Percentiles rank a stretch among this genome's conserved stretches.
These are phyloP conservation scores for Myriangium duriaei DNA, from an alignment of 2,329 filamentous ascomycete genomes.

Conservation along the genomic window DNA sequence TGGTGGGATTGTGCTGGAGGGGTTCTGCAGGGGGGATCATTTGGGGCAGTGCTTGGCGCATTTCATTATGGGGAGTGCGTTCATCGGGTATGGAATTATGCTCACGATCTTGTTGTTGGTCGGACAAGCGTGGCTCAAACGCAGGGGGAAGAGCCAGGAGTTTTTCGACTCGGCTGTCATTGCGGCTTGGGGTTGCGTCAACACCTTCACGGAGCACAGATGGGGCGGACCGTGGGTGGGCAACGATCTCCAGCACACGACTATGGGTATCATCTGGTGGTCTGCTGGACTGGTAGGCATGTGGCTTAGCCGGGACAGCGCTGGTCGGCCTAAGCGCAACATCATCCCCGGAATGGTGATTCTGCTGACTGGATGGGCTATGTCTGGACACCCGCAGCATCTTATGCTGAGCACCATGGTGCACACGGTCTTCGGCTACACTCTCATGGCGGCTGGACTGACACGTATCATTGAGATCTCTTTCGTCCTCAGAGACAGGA, in stretches of 20 bases:
- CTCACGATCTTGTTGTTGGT: conserved; percentile 77
- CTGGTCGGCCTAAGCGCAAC: conserved; percentile 81
- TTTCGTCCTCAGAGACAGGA: conserved; percentile 68
- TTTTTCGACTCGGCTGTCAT: conserved; percentile 93
- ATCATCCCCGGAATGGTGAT: conserved; percentile 87
- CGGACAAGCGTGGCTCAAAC: conserved; percentile 74
- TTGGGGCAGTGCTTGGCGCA: conserved; percentile 86
- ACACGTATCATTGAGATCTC: conserved; percentile 81
- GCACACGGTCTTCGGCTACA: conserved; percentile 85
- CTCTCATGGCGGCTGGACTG: conserved; percentile 77
- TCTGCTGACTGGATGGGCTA: conserved; percentile 84
- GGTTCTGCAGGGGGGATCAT: conserved; percentile 88
- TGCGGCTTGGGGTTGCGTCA: conserved; percentile 89
- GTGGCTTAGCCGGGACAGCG: conserved; percentile 76
- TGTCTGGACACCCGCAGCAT: conserved; percentile 82
- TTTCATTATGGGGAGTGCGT: conserved; percentile 97
- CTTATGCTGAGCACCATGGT: conserved; percentile 76
- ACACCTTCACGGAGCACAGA: conserved; percentile 93
- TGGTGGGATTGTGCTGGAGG: conserved; percentile 80
- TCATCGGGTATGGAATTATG: conserved; percentile 84
- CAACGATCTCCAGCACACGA: conserved; percentile 94
- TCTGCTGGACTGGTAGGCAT: conserved; percentile 79
- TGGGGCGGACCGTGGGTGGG: conserved; percentile 83
- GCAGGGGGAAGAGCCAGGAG: conserved; percentile 78
- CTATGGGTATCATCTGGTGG: conserved; percentile 99